Percentiles rank a stretch among this genome's conserved stretches.
Evolutionary conservation across 345 rosid species (phyloP).

Genomic region (Citrus maxima): DNA sequence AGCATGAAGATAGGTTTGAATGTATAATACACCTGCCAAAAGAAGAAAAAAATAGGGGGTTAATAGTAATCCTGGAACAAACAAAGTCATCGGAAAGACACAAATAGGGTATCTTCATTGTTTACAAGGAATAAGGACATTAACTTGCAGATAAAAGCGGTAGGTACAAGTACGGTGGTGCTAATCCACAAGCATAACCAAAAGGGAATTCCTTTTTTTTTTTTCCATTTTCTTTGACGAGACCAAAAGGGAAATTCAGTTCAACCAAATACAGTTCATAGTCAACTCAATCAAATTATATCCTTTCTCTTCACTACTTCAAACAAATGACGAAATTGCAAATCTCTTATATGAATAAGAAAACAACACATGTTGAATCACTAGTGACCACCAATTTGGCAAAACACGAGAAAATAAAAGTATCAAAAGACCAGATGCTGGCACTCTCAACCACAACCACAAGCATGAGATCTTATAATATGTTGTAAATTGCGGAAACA

Average conservation of each 20-base stretch:
- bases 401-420: neutral
- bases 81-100: too few relatives aligned
- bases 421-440: neutral
- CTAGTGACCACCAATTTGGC: neutral
- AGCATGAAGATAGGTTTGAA: conserved; percentile 97
- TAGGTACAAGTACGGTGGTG: neutral
- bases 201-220: neutral
- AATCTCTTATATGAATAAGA: neutral
- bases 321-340: neutral
- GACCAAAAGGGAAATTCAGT: neutral
- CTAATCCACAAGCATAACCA: neutral
- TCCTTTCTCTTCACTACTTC: neutral
- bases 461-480: neutral
- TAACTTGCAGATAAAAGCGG: neutral
- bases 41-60: neutral
- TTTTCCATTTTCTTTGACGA: too few relatives aligned
- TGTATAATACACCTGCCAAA: conserved; percentile 78
- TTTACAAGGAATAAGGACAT: neutral
- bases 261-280: neutral
- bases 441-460: neutral
- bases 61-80: neutral
- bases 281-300: neutral
- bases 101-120: neutral
- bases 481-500: neutral
- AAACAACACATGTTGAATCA: neutral